Evolutionary conservation across 1,139 yeast species (phyloP).

Genomic region (Pichia sp.): DNA sequence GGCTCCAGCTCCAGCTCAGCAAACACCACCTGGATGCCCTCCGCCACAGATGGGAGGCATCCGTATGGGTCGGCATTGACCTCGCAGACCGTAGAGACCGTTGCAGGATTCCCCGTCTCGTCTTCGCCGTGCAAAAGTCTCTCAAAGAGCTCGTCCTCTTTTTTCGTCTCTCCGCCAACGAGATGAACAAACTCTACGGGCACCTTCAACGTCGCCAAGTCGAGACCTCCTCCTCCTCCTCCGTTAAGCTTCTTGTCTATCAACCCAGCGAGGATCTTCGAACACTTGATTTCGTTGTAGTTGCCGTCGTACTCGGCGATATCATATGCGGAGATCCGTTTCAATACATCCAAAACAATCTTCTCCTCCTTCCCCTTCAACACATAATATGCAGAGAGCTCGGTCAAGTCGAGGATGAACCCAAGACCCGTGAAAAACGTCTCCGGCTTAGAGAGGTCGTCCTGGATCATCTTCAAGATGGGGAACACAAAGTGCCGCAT

Average conservation of each 20-base stretch:
- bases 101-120: no score
- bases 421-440: slow-evolving; percentile 8
- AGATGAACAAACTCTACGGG: not conserved
- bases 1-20: not conserved
- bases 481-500: slow-evolving; percentile 15
- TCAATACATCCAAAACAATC: not conserved
- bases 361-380: slow-evolving; percentile 21
- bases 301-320: not conserved
- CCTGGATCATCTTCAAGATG: slow-evolving; percentile 12
- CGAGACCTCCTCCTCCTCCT: not conserved
- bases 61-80: not conserved
- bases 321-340: not conserved
- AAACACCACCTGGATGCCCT: not conserved
- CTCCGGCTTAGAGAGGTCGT: slow-evolving; percentile 6
- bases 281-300: slow-evolving; percentile 2
- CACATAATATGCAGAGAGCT: not conserved
- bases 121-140: no score
- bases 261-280: slow-evolving; percentile 1
- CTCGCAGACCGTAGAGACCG: not conserved
- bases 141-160: not conserved
- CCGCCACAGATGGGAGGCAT: not conserved
- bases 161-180: not conserved
- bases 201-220: not conserved
- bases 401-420: slow-evolving; percentile 5
- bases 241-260: not conserved